phyloP scores from a whole-genome alignment of 805 yeast genomes.

The Kluyveromyces lactis region DNA sequence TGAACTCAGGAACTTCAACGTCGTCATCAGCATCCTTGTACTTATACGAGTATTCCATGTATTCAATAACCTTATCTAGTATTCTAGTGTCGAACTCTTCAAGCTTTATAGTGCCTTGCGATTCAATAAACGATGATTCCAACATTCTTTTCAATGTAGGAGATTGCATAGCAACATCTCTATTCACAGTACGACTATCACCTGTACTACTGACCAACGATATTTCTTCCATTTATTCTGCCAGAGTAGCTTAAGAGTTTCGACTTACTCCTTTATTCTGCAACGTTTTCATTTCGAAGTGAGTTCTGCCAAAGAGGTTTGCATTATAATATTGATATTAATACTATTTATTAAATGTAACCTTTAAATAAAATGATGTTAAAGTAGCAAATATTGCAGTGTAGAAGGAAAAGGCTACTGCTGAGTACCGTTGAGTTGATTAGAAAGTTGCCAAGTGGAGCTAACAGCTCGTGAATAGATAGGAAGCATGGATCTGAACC shows the following conservation, averaged over 20 bases:
- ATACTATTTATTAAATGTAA: too few relatives aligned
- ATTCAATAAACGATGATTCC: constrained; percentile 49
- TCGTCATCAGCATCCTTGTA: constrained; percentile 45
- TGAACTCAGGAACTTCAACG: constrained; percentile 69
- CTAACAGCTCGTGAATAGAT: too few relatives aligned
- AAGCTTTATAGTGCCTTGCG: constrained; percentile 45
- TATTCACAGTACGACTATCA: constrained; percentile 48
- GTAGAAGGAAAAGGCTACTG: too few relatives aligned
- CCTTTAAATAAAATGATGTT: too few relatives aligned
- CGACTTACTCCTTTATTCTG: too few relatives aligned
- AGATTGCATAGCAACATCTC: constrained; percentile 71
- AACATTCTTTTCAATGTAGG: constrained; percentile 57
- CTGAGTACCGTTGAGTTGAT: too few relatives aligned
- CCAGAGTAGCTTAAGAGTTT: too few relatives aligned
- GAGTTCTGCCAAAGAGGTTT: too few relatives aligned
- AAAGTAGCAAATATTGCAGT: too few relatives aligned
- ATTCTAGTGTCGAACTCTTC: constrained; percentile 63
- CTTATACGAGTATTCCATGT: constrained; percentile 65
- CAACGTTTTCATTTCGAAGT: too few relatives aligned
- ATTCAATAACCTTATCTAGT: constrained; percentile 75
- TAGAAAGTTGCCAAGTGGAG: too few relatives aligned
- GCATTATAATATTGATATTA: too few relatives aligned
- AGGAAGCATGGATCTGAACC: constrained; percentile 22
- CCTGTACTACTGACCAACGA: constrained; percentile 70
- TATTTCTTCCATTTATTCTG: constrained; percentile 28